Evolutionary conservation across 2,329 filamentous ascomycete species (phyloP).

Genomic region (Aspergillus clavatus): DNA sequence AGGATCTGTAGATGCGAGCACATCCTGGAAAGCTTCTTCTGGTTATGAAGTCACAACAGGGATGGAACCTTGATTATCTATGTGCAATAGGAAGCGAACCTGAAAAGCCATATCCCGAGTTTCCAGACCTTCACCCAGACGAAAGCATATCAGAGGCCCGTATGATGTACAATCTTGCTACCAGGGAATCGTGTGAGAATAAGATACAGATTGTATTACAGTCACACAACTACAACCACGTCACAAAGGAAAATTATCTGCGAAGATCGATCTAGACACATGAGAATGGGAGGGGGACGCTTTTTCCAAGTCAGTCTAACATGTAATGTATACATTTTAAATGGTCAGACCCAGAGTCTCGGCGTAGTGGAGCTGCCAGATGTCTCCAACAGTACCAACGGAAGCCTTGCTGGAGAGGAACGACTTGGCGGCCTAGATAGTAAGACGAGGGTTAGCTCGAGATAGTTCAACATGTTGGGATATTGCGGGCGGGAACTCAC

Average conservation of each 20-base stretch:
- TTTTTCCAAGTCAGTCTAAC: slow-evolving; percentile 30
- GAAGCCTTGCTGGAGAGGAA: slow-evolving; percentile 84
- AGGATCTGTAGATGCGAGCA: no score
- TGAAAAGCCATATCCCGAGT: no score
- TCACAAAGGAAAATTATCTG: slow-evolving; percentile 34
- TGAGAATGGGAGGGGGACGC: slow-evolving; percentile 22
- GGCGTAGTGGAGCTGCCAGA: slow-evolving; percentile 85
- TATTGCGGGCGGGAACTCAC: no score
- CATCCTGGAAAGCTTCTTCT: no score
- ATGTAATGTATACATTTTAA: slow-evolving; percentile 54
- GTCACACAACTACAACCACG: slow-evolving; percentile 34
- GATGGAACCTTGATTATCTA: no score
- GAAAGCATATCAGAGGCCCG: not conserved
- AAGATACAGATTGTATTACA: slow-evolving; percentile 41
- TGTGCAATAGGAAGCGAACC: no score
- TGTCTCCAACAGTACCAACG: slow-evolving; percentile 84
- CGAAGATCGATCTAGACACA: slow-evolving; percentile 36
- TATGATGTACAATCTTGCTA: slow-evolving; percentile 2
- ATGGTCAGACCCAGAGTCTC: slow-evolving; percentile 91
- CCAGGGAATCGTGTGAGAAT: slow-evolving; percentile 15
- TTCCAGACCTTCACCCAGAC: no score
- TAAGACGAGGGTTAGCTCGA: slow-evolving; percentile 23
- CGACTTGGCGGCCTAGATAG: slow-evolving; percentile 71
- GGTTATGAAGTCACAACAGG: no score
- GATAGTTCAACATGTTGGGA: no score